Percentiles rank a stretch among this genome's conserved stretches.
Conservation (phyloP, 192 early-diverging fungal species). For the Coemansia sp. region DNA sequence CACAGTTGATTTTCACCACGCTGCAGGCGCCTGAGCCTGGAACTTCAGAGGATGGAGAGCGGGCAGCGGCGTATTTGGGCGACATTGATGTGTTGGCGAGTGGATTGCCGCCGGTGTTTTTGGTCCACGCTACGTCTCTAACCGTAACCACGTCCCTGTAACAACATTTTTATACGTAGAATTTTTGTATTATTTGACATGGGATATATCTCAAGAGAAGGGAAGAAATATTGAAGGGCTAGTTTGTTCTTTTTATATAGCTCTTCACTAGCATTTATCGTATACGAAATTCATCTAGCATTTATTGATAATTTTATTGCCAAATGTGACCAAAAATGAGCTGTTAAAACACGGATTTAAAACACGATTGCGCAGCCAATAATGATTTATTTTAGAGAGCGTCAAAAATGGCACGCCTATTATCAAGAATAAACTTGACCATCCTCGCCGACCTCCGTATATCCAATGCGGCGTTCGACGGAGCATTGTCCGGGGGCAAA, state of each 20-base stretch:
- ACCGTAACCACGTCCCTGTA: constrained; percentile 62
- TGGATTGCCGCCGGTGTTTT: constrained; percentile 58
- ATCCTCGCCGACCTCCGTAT: constrained; percentile 37
- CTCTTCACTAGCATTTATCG: not conserved
- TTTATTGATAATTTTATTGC: too few species aligned
- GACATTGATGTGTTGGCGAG: constrained; percentile 55
- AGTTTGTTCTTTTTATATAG: too few species aligned
- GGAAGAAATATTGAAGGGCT: too few species aligned
- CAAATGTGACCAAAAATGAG: too few species aligned
- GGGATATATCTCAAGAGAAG: not conserved
- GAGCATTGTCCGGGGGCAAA: constrained; percentile 28
- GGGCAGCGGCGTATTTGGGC: constrained; percentile 54
- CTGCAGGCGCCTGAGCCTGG: constrained; percentile 59
- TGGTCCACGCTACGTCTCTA: constrained; percentile 65
- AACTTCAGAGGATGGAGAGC: constrained; percentile 43
- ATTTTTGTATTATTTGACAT: not conserved
- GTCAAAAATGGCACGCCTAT: constrained; percentile 40
- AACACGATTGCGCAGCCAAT: too few species aligned
- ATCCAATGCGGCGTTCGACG: constrained; percentile 33
- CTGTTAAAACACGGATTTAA: too few species aligned
- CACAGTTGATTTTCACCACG: constrained; percentile 61
- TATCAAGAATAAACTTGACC: constrained; percentile 48
- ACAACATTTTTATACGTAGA: not conserved
- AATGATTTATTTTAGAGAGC: constrained; percentile 3
- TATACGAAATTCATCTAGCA: too few species aligned